Percentiles rank a stretch among this genome's conserved stretches.
These are phyloP conservation scores for Neoarthrinium moseri DNA, from an alignment of 2,329 filamentous ascomycete species.

Conservation along the genomic window DNA sequence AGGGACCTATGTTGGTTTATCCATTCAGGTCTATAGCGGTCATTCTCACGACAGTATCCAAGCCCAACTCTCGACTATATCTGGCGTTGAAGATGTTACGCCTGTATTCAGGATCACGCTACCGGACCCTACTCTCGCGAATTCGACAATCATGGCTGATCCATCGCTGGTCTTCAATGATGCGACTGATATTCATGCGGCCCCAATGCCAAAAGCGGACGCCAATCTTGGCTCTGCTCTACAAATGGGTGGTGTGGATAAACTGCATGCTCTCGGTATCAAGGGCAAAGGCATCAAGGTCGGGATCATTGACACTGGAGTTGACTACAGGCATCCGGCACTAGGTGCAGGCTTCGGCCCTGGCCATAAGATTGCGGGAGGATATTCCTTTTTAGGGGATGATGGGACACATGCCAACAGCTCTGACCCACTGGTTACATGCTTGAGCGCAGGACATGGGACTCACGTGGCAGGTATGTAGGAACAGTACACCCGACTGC, in stretches of 20 bases:
- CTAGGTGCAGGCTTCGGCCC: constrained; percentile 15
- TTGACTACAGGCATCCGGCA: constrained; percentile 15
- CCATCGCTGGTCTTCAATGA: neutral
- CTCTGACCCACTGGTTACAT: constrained; percentile 11
- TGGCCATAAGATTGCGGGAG: constrained; percentile 14
- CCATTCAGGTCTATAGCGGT: neutral
- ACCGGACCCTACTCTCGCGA: neutral
- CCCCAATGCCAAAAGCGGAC: neutral
- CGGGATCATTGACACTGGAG: constrained; percentile 18
- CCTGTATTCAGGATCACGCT: neutral
- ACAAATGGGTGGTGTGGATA: constrained; percentile 10
- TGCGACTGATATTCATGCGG: neutral
- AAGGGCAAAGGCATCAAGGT: constrained; percentile 16
- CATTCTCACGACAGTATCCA: neutral
- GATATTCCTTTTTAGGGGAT: constrained; percentile 13
- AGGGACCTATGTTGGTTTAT: neutral
- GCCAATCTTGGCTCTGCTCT: neutral
- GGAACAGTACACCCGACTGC: no score
- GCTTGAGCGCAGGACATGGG: constrained; percentile 14
- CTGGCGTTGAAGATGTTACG: neutral
- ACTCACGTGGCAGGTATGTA: constrained; percentile 15
- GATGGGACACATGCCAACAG: constrained; percentile 12
- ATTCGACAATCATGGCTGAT: neutral
- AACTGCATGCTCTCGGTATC: constrained; percentile 14
- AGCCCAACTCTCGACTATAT: neutral